Percentiles rank a stretch among this genome's conserved stretches.
phyloP scores from a whole-genome alignment of 2,329 filamentous ascomycete species.

The Diaporthe sp. region DNA sequence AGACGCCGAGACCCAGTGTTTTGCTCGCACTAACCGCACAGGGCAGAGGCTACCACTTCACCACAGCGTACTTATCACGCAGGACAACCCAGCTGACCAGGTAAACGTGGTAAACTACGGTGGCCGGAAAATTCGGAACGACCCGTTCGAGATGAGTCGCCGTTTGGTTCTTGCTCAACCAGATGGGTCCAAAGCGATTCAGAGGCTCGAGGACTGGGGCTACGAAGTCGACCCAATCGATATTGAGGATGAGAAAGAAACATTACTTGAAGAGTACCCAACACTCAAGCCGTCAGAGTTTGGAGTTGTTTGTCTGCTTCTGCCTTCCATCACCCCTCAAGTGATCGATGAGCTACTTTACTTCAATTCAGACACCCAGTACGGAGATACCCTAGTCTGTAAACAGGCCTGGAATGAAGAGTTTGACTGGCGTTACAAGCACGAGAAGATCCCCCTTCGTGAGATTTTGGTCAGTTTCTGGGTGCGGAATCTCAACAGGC shows the following conservation, averaged over 20 bases:
- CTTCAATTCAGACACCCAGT: neutral
- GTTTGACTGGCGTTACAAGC: neutral
- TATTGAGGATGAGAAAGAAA: too few relatives aligned
- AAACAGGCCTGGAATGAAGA: neutral
- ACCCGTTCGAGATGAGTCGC: neutral
- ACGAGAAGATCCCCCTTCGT: neutral
- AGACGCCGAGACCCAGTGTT: neutral
- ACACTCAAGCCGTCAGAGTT: neutral
- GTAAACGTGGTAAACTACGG: neutral
- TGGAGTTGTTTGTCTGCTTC: neutral
- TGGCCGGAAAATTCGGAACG: neutral
- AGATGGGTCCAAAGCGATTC: neutral
- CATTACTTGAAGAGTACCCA: neutral
- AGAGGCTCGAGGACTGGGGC: neutral
- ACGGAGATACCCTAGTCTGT: neutral
- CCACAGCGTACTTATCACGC: neutral
- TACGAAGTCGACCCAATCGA: neutral
- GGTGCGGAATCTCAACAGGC: neutral
- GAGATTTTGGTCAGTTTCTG: neutral
- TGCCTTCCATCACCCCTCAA: rapidly evolving
- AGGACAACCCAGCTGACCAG: neutral
- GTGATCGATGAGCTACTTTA: neutral
- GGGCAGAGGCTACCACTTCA: neutral
- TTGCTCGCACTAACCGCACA: neutral
- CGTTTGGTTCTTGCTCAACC: neutral